Evolutionary conservation across 805 yeast species (phyloP), one percentile per base, ranked within the genome.

Genomic region (Wickerhamomyces pijperi): DNA sequence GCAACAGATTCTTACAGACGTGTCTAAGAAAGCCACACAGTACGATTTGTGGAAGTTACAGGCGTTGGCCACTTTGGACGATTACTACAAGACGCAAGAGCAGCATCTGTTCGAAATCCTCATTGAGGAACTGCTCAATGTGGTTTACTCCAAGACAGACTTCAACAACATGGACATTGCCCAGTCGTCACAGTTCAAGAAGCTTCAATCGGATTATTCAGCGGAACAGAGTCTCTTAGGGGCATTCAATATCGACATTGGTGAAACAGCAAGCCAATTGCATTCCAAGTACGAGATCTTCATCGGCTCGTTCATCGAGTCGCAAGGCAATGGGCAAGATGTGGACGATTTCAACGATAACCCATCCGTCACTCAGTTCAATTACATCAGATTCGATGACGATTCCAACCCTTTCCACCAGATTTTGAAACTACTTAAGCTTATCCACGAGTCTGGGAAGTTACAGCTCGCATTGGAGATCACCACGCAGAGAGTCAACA

Each of bases 61-160:
- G 2, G 74, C 80, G 0, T 61, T 82, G 55, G 52, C 55, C 13
- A 62, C 73, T 13, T 58, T 75, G 5, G 73, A 68, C 41, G 68
- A 61, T 34, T 73, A 72, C 44, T 60, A 81, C 15, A 72, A 74
- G 37, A 52, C 63, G 3, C 87, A 78, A 45, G 68, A 72, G 14
- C 74, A 73, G 41, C 68, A 71, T 33, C 61, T 88, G 21, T 79
- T 81, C 50, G 86, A 79, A 36, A 73, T 74, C 45, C 63, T 88
- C 16, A 63, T 83, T n/a, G 94, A 83, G 45, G 95, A 87, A 50
- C 60, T 86, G 33, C 78, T 75, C 42, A 70, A 68, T 36, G 79
- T 83, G 40, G 62, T 83, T n/a, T 84, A 79, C 49, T 63, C 81
- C 33, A 76, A 74, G 47, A 61, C 56, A 28, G 39, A 45, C 4